These are phyloP conservation scores for Coemansia reversa DNA, from an alignment of 192 early-diverging fungal genomes.

Conservation along the genomic window DNA sequence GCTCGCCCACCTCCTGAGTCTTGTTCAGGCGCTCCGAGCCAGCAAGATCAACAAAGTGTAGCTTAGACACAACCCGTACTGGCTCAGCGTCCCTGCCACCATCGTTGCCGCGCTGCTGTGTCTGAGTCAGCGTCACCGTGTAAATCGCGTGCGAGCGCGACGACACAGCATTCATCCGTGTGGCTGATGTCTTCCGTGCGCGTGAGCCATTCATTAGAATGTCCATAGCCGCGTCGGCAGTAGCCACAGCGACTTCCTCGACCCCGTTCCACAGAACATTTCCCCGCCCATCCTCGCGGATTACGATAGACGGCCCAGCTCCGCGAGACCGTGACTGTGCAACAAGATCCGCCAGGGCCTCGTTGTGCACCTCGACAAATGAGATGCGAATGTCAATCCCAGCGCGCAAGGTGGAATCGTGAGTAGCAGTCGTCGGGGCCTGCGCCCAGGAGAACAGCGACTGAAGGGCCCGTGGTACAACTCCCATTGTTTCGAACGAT, in stretches of 20 bases:
- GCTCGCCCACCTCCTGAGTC: slow-evolving; percentile 87
- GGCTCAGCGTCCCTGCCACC: slow-evolving; percentile 46
- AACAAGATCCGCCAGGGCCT: slow-evolving; percentile 92
- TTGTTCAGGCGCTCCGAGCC: slow-evolving; percentile 94
- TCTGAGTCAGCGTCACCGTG: slow-evolving; percentile 84
- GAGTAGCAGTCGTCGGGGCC: not conserved
- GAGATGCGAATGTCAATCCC: slow-evolving; percentile 24
- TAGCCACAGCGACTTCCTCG: slow-evolving; percentile 68
- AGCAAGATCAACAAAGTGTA: slow-evolving; percentile 99
- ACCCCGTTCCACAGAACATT: slow-evolving; percentile 85
- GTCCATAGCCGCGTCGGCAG: slow-evolving; percentile 68
- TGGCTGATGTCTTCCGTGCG: slow-evolving; percentile 84
- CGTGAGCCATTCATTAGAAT: slow-evolving; percentile 69
- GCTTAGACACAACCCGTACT: slow-evolving; percentile 76
- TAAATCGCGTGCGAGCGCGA: slow-evolving; percentile 98
- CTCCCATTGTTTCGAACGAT: slow-evolving; percentile 35
- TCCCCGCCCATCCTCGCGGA: slow-evolving; percentile 85
- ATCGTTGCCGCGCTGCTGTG: slow-evolving; percentile 43
- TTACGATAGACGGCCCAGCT: slow-evolving; percentile 61
- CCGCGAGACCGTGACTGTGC: slow-evolving; percentile 60
- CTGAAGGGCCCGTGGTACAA: slow-evolving; percentile 71
- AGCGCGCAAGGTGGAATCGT: not conserved
- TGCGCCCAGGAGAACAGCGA: slow-evolving; percentile 58
- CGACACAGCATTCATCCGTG: slow-evolving; percentile 95
- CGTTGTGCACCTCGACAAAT: slow-evolving; percentile 97